phyloP scores from a whole-genome alignment of 2,329 filamentous ascomycete genomes.

The Pestalotiopsis sp. region DNA sequence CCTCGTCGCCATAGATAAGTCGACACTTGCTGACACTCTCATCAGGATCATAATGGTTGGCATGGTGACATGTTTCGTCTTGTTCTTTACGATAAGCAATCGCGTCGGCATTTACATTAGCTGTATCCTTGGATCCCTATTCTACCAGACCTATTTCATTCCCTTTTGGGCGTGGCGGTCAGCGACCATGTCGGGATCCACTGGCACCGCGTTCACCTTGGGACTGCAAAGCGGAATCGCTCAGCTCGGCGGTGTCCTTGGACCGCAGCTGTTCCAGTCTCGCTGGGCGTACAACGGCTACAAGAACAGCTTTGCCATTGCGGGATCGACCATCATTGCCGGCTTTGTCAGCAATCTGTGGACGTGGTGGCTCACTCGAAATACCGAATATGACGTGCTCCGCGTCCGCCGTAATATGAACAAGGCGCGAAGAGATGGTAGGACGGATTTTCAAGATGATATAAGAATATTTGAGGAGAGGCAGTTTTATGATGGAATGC shows the following conservation, averaged over 20 bases:
- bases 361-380: conserved; percentile 27
- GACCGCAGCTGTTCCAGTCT: conserved; percentile 43
- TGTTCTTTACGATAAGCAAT: conserved; percentile 39
- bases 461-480: conserved; percentile 16
- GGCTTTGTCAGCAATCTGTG: conserved; percentile 24
- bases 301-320: conserved; percentile 28
- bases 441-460: conserved; percentile 34
- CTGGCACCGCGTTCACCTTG: conserved; percentile 45
- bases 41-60: conserved; percentile 35
- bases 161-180: conserved; percentile 48
- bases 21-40: background rate
- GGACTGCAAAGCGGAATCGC: conserved; percentile 43
- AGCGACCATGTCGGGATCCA: conserved; percentile 40
- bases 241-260: conserved; percentile 47
- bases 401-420: conserved; percentile 19
- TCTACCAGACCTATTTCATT: conserved; percentile 45
- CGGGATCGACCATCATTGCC: conserved; percentile 21
- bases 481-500: background rate
- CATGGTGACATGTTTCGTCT: conserved; percentile 43
- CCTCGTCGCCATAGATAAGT: background rate
- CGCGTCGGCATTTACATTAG: conserved; percentile 43
- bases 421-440: conserved; percentile 17
- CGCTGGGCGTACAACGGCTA: conserved; percentile 43
- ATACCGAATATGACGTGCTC: conserved; percentile 26
- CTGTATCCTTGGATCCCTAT: conserved; percentile 44